Conservation (phyloP, 2,329 filamentous ascomycete species). For the Curvularia sp. region DNA sequence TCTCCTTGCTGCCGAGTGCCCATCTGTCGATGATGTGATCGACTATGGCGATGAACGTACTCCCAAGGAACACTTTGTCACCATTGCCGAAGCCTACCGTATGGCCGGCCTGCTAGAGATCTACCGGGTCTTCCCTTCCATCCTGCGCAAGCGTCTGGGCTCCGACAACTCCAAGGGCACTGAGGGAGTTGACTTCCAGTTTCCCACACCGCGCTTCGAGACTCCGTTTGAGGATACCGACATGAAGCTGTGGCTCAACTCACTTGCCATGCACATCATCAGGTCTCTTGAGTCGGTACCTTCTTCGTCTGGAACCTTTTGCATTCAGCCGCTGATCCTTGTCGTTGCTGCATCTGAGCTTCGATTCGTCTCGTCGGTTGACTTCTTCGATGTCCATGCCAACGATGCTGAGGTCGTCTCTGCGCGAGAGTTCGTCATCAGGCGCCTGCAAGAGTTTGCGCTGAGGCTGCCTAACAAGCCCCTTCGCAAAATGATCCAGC, state of each 20-base stretch:
- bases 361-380: constrained; percentile 51
- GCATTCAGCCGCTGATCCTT: constrained; percentile 61
- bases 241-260: constrained; percentile 56
- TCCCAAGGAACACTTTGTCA: constrained; percentile 60
- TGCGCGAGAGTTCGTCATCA: constrained; percentile 58
- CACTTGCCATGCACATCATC: constrained; percentile 60
- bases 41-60: constrained; percentile 62
- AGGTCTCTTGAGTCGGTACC: constrained; percentile 59
- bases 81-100: constrained; percentile 61
- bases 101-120: constrained; percentile 61
- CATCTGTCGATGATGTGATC: constrained; percentile 56
- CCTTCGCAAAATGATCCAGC: constrained; percentile 57
- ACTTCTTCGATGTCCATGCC: constrained; percentile 49
- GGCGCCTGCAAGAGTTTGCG: constrained; percentile 55
- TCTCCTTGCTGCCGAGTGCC: constrained; percentile 56
- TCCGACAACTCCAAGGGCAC: constrained; percentile 32
- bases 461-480: constrained; percentile 61
- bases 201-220: constrained; percentile 44
- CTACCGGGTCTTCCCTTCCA: constrained; percentile 62
- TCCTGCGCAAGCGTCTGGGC: constrained; percentile 55
- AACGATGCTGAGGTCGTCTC: constrained; percentile 55
- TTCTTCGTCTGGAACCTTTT: constrained; percentile 60
- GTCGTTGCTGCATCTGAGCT: constrained; percentile 61
- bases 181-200: constrained; percentile 39
- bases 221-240: constrained; percentile 43